phyloP scores from a whole-genome alignment of 106 monocot genomes.

The Dioscorea zingiberensis region DNA sequence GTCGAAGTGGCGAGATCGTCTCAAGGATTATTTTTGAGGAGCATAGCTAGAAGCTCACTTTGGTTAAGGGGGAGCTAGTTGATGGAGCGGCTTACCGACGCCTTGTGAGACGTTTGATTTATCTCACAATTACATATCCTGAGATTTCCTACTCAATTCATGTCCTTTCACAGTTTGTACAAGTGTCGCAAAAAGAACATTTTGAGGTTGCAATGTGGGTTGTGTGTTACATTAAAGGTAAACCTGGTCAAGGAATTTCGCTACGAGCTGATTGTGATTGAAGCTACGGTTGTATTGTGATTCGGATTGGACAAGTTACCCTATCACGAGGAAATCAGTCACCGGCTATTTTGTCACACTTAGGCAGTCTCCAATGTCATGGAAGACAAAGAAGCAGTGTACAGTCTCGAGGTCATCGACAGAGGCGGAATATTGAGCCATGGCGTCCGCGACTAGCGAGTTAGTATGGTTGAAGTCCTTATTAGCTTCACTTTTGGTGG shows the following conservation, averaged over 20 bases:
- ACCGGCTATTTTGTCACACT: background rate
- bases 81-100: background rate
- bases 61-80: background rate
- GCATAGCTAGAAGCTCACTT: too few species aligned
- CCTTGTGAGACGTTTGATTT: background rate
- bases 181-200: background rate
- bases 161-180: background rate
- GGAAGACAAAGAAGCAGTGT: background rate
- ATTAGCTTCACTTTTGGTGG: background rate
- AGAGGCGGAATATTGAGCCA: background rate
- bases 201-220: background rate
- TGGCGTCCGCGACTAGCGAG: background rate
- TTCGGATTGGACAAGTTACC: background rate
- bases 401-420: background rate
- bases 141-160: background rate
- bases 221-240: background rate
- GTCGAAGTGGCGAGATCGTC: too few species aligned
- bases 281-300: background rate
- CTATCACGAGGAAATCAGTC: background rate
- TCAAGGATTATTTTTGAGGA: too few species aligned
- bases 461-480: background rate
- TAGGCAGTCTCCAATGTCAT: background rate
- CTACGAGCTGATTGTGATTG: background rate
- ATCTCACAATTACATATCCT: background rate
- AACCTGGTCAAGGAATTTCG: background rate